Conservation (phyloP, 495 filamentous ascomycete genomes). For the Peziza echinospora region DNA sequence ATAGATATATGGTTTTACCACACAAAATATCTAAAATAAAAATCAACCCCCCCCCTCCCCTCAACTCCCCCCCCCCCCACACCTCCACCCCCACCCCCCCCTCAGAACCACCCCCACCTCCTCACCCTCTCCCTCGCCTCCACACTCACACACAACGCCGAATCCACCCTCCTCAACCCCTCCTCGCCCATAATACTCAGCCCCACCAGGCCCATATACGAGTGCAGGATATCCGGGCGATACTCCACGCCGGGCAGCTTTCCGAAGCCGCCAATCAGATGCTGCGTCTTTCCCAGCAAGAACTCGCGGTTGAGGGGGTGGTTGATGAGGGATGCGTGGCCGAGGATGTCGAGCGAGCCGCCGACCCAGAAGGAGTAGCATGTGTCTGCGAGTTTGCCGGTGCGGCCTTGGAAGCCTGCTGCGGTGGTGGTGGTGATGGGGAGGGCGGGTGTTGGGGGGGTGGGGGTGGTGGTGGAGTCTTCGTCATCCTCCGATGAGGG, state of each 20-base stretch:
- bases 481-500: conserved; percentile 28
- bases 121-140: conserved; percentile 26
- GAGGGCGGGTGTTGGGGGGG: not conserved
- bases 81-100: not conserved
- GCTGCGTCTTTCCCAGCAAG: conserved; percentile 73
- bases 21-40: not conserved
- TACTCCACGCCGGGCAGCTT: conserved; percentile 46
- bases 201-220: conserved; percentile 65
- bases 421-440: not conserved
- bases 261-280: conserved; percentile 72
- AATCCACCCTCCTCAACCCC: conserved; percentile 40
- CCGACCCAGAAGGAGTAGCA: conserved; percentile 88
- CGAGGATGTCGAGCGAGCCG: conserved; percentile 48
- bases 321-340: conserved; percentile 38
- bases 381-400: conserved; percentile 76
- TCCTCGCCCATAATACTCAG: conserved; percentile 45
- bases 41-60: not conserved
- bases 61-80: not conserved
- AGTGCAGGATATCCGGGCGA: conserved; percentile 75
- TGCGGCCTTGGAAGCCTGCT: conserved; percentile 63
- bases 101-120: not conserved
- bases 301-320: conserved; percentile 43
- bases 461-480: not conserved
- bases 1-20: too few species aligned
- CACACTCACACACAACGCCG: conserved; percentile 42